Conservation (phyloP, 2,329 filamentous ascomycete species). For the Biscogniauxia sp. region DNA sequence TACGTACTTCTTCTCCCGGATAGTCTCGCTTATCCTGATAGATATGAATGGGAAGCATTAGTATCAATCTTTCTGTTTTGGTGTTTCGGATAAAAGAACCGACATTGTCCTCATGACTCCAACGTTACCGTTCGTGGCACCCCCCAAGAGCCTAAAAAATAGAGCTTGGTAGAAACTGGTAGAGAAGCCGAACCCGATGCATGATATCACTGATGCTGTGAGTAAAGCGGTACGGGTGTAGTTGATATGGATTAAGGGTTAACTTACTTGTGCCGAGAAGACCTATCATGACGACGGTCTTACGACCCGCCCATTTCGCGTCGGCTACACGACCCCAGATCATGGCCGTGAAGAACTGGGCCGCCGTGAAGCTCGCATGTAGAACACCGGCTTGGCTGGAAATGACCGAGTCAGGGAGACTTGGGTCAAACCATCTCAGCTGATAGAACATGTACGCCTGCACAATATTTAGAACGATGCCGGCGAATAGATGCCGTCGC, state of each 20-base stretch:
- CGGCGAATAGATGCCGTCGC: not conserved
- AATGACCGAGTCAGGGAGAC: constrained; percentile 60
- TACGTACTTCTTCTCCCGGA: constrained; percentile 42
- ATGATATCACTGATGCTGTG: constrained; percentile 46
- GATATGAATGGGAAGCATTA: constrained; percentile 2
- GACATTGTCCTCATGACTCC: constrained; percentile 72
- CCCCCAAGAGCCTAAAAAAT: constrained; percentile 63
- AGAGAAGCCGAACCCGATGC: constrained; percentile 69
- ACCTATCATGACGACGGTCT: constrained; percentile 75
- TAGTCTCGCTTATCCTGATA: constrained; percentile 42
- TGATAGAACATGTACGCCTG: constrained; percentile 85
- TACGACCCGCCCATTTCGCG: constrained; percentile 64
- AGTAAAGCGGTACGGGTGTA: constrained; percentile 1
- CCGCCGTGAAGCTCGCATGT: constrained; percentile 75
- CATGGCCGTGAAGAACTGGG: constrained; percentile 80
- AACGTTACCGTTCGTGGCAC: constrained; percentile 69
- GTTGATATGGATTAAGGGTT: not conserved
- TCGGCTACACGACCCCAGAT: constrained; percentile 74
- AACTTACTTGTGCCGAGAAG: constrained; percentile 59
- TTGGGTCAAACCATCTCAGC: constrained; percentile 69
- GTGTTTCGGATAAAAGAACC: constrained; percentile 6
- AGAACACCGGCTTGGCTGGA: constrained; percentile 75
- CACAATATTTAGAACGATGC: constrained; percentile 4
- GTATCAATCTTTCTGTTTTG: not conserved
- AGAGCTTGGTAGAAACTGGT: constrained; percentile 60